Evolutionary conservation across 2,329 filamentous ascomycete genomes (phyloP).

Genomic region (Xylariaceae sp.): DNA sequence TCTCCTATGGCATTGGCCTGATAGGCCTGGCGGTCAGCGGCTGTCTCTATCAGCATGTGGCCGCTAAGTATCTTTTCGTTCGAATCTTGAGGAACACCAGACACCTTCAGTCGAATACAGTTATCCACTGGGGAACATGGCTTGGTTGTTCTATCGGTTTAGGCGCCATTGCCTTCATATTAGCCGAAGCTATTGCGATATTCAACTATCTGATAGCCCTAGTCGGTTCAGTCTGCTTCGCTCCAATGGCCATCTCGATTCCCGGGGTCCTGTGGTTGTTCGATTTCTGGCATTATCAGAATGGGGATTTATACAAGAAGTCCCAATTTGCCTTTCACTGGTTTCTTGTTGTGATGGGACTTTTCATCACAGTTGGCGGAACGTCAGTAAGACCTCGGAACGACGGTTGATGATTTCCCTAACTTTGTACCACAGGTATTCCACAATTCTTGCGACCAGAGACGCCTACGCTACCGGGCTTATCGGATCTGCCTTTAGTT

Average conservation of each 20-base stretch:
- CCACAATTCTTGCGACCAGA: slow-evolving; percentile 22
- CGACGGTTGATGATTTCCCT: background rate
- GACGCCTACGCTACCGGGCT: slow-evolving; percentile 22
- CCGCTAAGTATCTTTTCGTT: slow-evolving; percentile 40
- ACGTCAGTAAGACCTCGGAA: slow-evolving; percentile 14
- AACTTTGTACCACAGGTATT: slow-evolving; percentile 18
- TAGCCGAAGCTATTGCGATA: slow-evolving; percentile 33
- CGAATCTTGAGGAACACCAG: slow-evolving; percentile 35
- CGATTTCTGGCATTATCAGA: slow-evolving; percentile 39
- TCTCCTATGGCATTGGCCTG: slow-evolving; percentile 62
- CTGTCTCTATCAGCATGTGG: slow-evolving; percentile 37
- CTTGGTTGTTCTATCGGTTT: slow-evolving; percentile 31
- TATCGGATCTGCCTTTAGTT: slow-evolving; percentile 27
- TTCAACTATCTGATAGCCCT: slow-evolving; percentile 39
- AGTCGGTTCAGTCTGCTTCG: slow-evolving; percentile 40
- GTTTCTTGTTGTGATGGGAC: slow-evolving; percentile 21
- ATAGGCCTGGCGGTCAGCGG: slow-evolving; percentile 53
- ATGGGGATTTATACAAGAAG: slow-evolving; percentile 23
- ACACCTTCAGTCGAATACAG: slow-evolving; percentile 36
- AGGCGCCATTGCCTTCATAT: slow-evolving; percentile 27
- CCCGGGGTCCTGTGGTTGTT: slow-evolving; percentile 43
- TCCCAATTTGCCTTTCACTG: slow-evolving; percentile 20
- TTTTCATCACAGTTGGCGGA: slow-evolving; percentile 22
- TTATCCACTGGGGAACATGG: slow-evolving; percentile 38
- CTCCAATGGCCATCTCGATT: slow-evolving; percentile 40